A percentile compares a stretch with the other conserved stretches of the same genome.
Evolutionary conservation across 1,139 yeast species (phyloP).

Genomic region (Komagataea norvegica): DNA sequence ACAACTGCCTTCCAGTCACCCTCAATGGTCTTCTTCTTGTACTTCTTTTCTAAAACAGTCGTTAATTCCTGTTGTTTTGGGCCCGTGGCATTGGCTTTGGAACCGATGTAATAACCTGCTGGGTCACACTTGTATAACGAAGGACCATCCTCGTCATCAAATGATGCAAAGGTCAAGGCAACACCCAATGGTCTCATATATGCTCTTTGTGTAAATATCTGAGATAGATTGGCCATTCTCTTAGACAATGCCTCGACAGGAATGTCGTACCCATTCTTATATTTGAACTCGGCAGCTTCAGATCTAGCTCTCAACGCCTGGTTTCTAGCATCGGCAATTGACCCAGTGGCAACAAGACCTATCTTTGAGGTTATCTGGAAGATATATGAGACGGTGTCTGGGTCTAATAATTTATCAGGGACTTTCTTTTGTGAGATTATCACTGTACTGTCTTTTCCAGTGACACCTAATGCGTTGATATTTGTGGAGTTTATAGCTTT

Average conservation of each 20-base stretch:
- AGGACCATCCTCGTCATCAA: constrained; percentile 91
- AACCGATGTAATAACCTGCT: constrained; percentile 91
- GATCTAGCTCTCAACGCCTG: constrained; percentile 85
- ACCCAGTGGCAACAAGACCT: constrained; percentile 93
- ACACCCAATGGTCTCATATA: constrained; percentile 98
- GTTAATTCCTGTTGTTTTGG: constrained; percentile 97
- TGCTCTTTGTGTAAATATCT: constrained; percentile 96
- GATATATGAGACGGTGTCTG: constrained; percentile 77
- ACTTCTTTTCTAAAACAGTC: constrained; percentile 85
- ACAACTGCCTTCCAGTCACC: constrained; percentile 90
- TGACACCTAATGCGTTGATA: constrained; percentile 80
- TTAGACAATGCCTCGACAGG: constrained; percentile 92
- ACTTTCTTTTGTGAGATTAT: constrained; percentile 92
- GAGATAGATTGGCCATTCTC: constrained; percentile 92
- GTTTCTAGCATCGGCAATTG: constrained; percentile 93
- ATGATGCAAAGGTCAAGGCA: constrained; percentile 80
- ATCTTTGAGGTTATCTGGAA: constrained; percentile 77
- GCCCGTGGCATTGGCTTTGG: constrained; percentile 91
- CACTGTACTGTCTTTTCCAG: constrained; percentile 88
- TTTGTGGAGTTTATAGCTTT: constrained; percentile 94
- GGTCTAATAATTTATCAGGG: constrained; percentile 88
- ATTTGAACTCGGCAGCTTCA: constrained; percentile 92
- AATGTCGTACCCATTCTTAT: constrained; percentile 94
- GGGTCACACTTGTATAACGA: constrained; percentile 91
- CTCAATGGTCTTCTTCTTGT: constrained; percentile 67